Evolutionary conservation across 495 filamentous ascomycete genomes (phyloP).

Genomic region (Penicillium turbatum): DNA sequence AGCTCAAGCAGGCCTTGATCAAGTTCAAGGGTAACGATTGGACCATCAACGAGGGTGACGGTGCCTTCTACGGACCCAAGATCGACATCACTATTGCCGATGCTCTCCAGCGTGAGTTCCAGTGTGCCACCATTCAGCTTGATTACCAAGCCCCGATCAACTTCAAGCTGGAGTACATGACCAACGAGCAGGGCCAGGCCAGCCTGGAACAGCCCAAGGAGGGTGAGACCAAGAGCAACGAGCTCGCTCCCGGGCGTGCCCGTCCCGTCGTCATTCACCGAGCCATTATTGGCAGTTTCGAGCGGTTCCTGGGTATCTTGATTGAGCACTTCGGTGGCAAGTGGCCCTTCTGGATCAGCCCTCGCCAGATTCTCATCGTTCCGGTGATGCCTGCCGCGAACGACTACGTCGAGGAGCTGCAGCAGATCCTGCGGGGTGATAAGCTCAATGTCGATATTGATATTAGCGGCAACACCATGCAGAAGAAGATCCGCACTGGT

Average conservation of each 20-base stretch:
- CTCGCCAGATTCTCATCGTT: conserved; percentile 85
- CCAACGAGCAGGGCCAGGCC: conserved; percentile 50
- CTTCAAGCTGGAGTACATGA: conserved; percentile 81
- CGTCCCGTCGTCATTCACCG: conserved; percentile 97
- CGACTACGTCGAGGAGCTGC: conserved; percentile 84
- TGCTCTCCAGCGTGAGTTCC: conserved; percentile 69
- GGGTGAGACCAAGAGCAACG: conserved; percentile 30
- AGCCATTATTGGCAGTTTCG: conserved; percentile 88
- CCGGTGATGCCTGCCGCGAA: conserved; percentile 83
- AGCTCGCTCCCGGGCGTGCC: conserved; percentile 62
- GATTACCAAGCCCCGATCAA: conserved; percentile 89
- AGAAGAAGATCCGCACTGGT: conserved; percentile 90
- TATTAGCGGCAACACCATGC: conserved; percentile 82
- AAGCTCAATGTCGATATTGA: conserved; percentile 83
- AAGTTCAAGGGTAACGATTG: conserved; percentile 75
- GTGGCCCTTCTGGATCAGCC: conserved; percentile 97
- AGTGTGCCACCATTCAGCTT: conserved; percentile 96
- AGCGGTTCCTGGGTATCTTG: conserved; percentile 91
- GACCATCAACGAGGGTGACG: conserved; percentile 88
- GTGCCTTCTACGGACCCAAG: conserved; percentile 95
- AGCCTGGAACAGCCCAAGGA: conserved; percentile 32
- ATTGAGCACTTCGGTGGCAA: conserved; percentile 95
- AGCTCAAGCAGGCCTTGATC: conserved; percentile 70
- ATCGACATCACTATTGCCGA: conserved; percentile 91
- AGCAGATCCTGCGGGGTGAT: conserved; percentile 46